phyloP scores from a whole-genome alignment of 1,139 yeast genomes.

The Pneumocystis sp. region DNA sequence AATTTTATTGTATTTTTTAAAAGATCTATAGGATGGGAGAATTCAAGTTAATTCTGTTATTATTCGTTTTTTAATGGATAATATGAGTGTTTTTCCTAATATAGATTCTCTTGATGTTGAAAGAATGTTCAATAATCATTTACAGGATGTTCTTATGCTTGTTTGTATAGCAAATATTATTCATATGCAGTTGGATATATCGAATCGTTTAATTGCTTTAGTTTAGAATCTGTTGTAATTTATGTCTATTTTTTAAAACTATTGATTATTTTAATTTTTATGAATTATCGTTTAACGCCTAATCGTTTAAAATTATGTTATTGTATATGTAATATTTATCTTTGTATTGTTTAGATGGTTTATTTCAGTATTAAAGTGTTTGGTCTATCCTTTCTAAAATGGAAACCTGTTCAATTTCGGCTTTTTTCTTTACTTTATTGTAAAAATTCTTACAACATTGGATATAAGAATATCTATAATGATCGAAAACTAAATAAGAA shows the following conservation, averaged over 20 bases:
- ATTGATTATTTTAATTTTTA: neutral
- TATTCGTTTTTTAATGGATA: conserved; percentile 54
- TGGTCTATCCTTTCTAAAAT: neutral
- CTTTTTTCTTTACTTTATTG: neutral
- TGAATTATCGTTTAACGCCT: neutral
- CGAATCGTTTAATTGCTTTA: conserved; percentile 9
- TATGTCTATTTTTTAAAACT: neutral
- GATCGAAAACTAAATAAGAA: neutral
- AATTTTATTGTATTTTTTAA: neutral
- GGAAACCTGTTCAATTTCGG: neutral
- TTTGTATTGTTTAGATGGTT: neutral
- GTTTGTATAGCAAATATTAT: conserved; percentile 74
- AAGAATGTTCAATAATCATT: conserved; percentile 51
- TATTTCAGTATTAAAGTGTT: neutral
- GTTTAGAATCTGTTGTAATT: conserved; percentile 1
- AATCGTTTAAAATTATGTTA: neutral
- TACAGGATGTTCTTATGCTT: conserved; percentile 71
- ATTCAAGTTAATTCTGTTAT: conserved; percentile 35
- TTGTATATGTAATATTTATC: neutral
- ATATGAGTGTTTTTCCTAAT: conserved; percentile 48
- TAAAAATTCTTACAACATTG: neutral
- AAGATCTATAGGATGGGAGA: conserved; percentile 25
- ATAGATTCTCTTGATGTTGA: conserved; percentile 45
- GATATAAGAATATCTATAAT: neutral
- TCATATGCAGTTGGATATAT: conserved; percentile 42